phyloP scores from a whole-genome alignment of 2,329 filamentous ascomycete species.

The Ophiostoma sp. region DNA sequence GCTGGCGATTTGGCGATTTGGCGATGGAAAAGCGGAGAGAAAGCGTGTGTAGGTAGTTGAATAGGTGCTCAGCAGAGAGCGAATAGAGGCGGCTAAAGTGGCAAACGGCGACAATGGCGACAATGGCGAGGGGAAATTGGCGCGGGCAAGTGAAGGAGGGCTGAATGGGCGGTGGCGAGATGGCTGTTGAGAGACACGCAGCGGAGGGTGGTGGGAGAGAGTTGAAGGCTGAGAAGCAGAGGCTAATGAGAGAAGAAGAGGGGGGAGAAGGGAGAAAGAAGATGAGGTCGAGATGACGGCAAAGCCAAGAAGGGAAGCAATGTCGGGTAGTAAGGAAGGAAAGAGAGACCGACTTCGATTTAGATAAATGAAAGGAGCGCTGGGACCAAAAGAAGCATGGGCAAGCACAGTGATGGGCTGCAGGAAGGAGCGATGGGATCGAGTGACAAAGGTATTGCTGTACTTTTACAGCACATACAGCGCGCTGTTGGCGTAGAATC shows the following conservation, averaged over 20 bases:
- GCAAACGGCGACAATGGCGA: not conserved
- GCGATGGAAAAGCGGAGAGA: not conserved
- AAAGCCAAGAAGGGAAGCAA: not conserved
- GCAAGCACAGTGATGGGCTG: not conserved
- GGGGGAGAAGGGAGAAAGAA: not conserved
- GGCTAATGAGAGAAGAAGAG: not conserved
- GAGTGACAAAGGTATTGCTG: not conserved
- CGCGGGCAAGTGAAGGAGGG: slow-evolving; percentile 1
- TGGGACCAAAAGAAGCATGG: not conserved
- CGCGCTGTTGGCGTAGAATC: not conserved
- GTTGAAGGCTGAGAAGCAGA: not conserved
- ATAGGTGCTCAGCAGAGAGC: not conserved
- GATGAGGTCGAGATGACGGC: not conserved
- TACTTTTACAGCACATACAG: not conserved
- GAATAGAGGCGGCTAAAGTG: not conserved
- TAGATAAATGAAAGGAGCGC: not conserved
- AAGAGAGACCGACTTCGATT: not conserved
- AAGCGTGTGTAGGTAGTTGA: not conserved
- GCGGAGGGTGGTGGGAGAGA: slow-evolving; percentile 3
- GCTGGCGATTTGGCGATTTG: not conserved
- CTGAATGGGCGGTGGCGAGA: slow-evolving; percentile 10
- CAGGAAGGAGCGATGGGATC: not conserved
- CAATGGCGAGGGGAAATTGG: not conserved
- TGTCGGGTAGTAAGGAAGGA: not conserved
- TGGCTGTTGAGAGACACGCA: not conserved